Evolutionary conservation across 805 yeast species (phyloP), one percentile per base, ranked within the genome.

Genomic region (Candida odintsovae): DNA sequence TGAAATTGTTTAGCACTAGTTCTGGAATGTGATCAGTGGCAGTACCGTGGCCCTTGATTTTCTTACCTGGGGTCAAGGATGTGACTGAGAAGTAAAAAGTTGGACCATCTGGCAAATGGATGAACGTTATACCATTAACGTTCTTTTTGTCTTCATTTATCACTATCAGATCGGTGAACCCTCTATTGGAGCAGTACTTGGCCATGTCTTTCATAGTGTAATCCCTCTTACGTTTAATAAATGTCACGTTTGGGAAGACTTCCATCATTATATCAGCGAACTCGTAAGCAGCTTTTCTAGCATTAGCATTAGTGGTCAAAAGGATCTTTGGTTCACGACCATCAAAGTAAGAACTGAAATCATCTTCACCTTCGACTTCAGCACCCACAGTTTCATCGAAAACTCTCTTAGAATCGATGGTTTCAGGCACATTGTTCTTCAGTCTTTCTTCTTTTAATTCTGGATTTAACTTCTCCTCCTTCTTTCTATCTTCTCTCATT

Each of bases 91-190:
- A 94, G 68, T 92, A 90, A 63, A 89, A 89, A 0, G 97, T 86
- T 33, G 99, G 99, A 1, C 99, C 99, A 40, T 77, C 86, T 9
- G 99, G 99, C 49, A 94, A 73, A 69, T 94, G 97, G 47, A 94
- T 84, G 60, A 94, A 86, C 1, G 98, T 89, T 48, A 94, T 68
- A 2, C 99, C 99, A 44, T 86, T 90, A 35, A 94, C 95, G 52
- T 76, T 77, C 66, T 92, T 94, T 67, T 90, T 90, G 68, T 89
- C 97, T 67, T 94, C 99, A 64, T 94, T 94, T 50, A 94, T 80
- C 42, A 94, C 90, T 26, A 94, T 71, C 58, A 94, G 70, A 61
- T 90, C 96, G 0, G 97, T 90, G 68, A 77, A 94, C 19, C 83
- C 92, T 61, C 98, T 72, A 61, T 86, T 87, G 37, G 80, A 64